Base-by-base conservation (phyloP, 805 yeast species). In the Saccharomycopsis amapae region DNA sequence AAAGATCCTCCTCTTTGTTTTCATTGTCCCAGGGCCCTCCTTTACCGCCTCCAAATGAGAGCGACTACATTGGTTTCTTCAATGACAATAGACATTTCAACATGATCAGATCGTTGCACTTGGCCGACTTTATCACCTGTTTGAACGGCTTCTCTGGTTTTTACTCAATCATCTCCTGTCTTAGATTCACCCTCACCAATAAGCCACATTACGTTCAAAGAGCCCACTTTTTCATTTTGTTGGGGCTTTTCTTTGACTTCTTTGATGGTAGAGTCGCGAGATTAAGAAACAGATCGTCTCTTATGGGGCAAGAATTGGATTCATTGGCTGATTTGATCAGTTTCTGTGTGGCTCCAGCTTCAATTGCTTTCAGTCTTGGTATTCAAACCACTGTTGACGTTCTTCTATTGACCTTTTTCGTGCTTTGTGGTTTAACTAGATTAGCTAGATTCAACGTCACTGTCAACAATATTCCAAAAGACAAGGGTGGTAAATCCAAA, bases 251-350 rank as follows among this genome's bases (percentile, higher is more conserved):
- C 61, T 90, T 90, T 63, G 98, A 90, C 64, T 88, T 93, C 62
- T 85, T 93, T 62, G 98, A 93, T 62, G 98, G 98, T 30, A 79
- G 95, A 57, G 98, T 80, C 5, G 98, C 98, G 3, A 76, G 98
- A 59, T 75, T 93, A 67, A 78, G 96, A 66, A 84, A 88, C 62
- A 87, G 89, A 67, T 77, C 95, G 2, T 82, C 94, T 10, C 72
- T 93, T 45, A 85, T 93, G 85, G 98, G 98, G 50, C 97, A 93
- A 65, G 98, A 93, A 67, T 76, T 93, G 58, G 98, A 93, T 62
- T 89, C 97, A 1, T 73, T 93, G 56, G 98, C 98, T 19, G 98
- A 93, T 65, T 76, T 93, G 58, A 76, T 90, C 31, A 85, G 96
- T 10, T 93, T 93, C 62, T 95, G 97, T 52, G 96, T 90, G 28